A percentile compares a stretch with the other conserved stretches of the same genome.
phyloP scores from a whole-genome alignment of 495 filamentous ascomycete species.

The Neurospora intermedia region DNA sequence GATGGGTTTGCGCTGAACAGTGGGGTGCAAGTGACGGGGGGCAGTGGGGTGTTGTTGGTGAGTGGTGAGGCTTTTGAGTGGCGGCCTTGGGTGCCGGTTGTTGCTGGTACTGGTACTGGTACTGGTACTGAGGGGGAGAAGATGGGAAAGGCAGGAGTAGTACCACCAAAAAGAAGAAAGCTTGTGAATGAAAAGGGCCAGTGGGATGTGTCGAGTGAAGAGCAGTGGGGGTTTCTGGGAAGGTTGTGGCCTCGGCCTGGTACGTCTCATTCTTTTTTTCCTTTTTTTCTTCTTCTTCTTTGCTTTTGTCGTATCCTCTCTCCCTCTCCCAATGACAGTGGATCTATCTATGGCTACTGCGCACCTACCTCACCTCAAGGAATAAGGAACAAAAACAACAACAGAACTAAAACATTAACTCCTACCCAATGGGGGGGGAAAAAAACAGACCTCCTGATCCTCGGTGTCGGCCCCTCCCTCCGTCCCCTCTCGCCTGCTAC shows the following conservation, averaged over 20 bases:
- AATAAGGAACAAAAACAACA: too few species aligned
- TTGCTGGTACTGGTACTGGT: background rate
- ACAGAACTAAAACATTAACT: background rate
- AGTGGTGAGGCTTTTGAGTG: constrained; percentile 80
- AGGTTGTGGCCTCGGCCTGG: constrained; percentile 86
- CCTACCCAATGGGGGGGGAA: too few species aligned
- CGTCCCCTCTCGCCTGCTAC: constrained; percentile 67
- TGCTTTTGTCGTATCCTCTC: too few species aligned
- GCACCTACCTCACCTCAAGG: too few species aligned
- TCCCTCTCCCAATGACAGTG: too few species aligned
- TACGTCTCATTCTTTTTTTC: constrained; percentile 32
- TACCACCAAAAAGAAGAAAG: constrained; percentile 14
- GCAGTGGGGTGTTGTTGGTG: constrained; percentile 63
- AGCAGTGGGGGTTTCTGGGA: constrained; percentile 66
- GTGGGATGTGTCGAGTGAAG: constrained; percentile 55
- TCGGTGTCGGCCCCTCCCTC: constrained; percentile 71
- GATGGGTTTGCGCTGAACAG: constrained; percentile 78
- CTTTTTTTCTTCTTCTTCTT: background rate
- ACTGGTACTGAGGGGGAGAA: background rate
- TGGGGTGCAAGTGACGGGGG: constrained; percentile 53
- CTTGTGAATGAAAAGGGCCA: constrained; percentile 68
- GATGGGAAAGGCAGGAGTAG: background rate
- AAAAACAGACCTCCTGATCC: constrained; percentile 66
- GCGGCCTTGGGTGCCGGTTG: constrained; percentile 62
- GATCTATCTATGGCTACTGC: too few species aligned